Conservation (phyloP, 805 yeast species). For the Kuraishia molischiana region DNA sequence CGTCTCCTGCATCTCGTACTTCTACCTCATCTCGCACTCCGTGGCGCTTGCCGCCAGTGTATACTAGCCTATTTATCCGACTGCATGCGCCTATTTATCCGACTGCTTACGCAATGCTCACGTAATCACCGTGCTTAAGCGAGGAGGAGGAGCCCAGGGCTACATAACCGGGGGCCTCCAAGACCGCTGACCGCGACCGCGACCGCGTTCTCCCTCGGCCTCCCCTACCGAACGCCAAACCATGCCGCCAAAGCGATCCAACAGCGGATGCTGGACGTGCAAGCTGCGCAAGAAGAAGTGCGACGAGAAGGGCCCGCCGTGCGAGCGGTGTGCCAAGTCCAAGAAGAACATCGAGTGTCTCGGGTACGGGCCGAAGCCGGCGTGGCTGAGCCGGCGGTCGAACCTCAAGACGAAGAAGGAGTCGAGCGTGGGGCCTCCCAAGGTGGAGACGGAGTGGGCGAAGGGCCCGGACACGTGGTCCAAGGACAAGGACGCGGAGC, state of each 20-base stretch:
- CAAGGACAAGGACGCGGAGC: not conserved
- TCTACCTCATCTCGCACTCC: too few relatives aligned
- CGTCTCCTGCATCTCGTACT: not conserved
- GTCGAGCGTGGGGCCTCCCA: not conserved
- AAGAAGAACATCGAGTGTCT: not conserved
- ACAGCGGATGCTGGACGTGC: conserved; percentile 10
- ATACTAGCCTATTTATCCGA: too few relatives aligned
- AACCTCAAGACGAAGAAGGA: not conserved
- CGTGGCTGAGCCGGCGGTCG: not conserved
- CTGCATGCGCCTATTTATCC: too few relatives aligned
- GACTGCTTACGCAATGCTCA: too few relatives aligned
- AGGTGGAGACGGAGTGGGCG: not conserved
- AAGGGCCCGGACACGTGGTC: not conserved
- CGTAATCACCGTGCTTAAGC: too few relatives aligned
- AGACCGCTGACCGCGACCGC: too few relatives aligned
- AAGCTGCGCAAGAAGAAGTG: not conserved
- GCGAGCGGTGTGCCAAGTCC: not conserved
- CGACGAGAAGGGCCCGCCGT: not conserved
- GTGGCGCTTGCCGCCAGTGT: too few relatives aligned
- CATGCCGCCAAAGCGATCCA: conserved; percentile 35
- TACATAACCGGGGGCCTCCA: too few relatives aligned
- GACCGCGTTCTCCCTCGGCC: too few relatives aligned
- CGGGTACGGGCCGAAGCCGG: not conserved
- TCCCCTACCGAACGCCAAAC: too few relatives aligned
- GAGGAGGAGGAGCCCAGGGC: too few relatives aligned